These are phyloP conservation scores for Sanghuangporus weigelae DNA, from an alignment of 1,284 basidiomycete species.

Conservation along the genomic window DNA sequence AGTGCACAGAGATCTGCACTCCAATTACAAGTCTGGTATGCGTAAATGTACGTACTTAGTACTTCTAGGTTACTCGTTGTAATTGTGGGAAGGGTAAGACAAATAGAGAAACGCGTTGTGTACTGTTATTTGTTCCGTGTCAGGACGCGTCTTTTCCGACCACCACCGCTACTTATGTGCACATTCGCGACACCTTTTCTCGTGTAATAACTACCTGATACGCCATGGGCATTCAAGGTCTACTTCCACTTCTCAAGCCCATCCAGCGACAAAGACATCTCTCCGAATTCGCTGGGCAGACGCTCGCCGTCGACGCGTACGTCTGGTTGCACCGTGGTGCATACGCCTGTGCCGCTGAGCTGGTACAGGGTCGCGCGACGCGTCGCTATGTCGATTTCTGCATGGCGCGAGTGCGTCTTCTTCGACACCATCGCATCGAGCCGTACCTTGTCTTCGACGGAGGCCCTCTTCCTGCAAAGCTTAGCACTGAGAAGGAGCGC, in stretches of 20 bases:
- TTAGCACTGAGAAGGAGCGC: slow-evolving; percentile 82
- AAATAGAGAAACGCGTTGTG: neutral
- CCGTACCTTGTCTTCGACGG: slow-evolving; percentile 98
- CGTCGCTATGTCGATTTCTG: slow-evolving; percentile 92
- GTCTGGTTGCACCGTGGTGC: slow-evolving; percentile 98
- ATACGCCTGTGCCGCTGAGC: slow-evolving; percentile 86
- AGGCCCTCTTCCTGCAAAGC: slow-evolving; percentile 91
- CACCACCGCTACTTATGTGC: neutral
- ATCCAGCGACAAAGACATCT: slow-evolving; percentile 78
- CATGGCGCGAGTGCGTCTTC: slow-evolving; percentile 86
- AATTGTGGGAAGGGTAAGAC: too few relatives aligned
- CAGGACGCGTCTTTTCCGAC: neutral
- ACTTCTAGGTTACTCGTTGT: too few relatives aligned
- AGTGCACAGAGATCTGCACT: too few relatives aligned
- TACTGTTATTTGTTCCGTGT: neutral
- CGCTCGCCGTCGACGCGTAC: slow-evolving; percentile 83
- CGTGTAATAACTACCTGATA: neutral
- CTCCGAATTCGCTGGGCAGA: slow-evolving; percentile 78
- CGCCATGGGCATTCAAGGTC: slow-evolving; percentile 89
- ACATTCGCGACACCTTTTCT: neutral
- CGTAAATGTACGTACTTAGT: too few relatives aligned
- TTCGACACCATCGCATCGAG: slow-evolving; percentile 79
- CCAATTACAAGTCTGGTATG: too few relatives aligned
- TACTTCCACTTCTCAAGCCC: slow-evolving; percentile 88
- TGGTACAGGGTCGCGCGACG: slow-evolving; percentile 82